A percentile compares a stretch with the other conserved stretches of the same genome.
These are phyloP conservation scores for Hypoxylon sp. DNA, from an alignment of 2,329 filamentous ascomycete genomes.

Conservation along the genomic window DNA sequence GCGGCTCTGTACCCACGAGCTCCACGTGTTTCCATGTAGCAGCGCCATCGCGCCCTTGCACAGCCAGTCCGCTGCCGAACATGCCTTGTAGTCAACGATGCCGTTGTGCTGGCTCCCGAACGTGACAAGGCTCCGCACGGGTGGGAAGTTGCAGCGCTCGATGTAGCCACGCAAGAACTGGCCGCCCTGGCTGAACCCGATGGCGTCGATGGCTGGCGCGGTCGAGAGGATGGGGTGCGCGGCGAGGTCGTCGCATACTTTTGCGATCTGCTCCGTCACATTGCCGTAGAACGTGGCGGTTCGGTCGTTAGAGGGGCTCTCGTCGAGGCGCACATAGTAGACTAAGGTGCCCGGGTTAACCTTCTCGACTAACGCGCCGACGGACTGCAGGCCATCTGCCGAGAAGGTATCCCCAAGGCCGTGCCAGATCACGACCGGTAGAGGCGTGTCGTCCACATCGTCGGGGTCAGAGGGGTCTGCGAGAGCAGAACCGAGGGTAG, in stretches of 20 bases:
- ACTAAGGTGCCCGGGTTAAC: conserved; percentile 86
- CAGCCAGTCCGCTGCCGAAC: conserved; percentile 78
- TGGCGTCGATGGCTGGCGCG: conserved; percentile 85
- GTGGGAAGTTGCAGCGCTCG: conserved; percentile 84
- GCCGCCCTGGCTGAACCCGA: conserved; percentile 96
- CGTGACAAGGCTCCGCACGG: conserved; percentile 83
- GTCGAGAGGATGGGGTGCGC: conserved; percentile 82
- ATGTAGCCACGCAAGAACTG: conserved; percentile 94
- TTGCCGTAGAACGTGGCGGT: conserved; percentile 92
- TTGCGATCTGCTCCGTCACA: conserved; percentile 79
- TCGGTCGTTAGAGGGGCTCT: conserved; percentile 76
- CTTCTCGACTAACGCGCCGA: conserved; percentile 78
- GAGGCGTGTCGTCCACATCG: conserved; percentile 71
- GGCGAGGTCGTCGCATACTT: conserved; percentile 83
- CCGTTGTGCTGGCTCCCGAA: conserved; percentile 95
- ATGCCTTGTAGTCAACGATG: conserved; percentile 84
- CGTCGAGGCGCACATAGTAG: conserved; percentile 80
- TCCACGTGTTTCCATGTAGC: conserved; percentile 85
- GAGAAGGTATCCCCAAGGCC: conserved; percentile 81
- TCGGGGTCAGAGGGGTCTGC: conserved; percentile 47
- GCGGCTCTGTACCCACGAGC: conserved; percentile 77
- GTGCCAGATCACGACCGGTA: conserved; percentile 96
- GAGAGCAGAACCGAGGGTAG: conserved; percentile 34
- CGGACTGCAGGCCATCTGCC: conserved; percentile 77
- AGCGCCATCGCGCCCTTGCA: conserved; percentile 85